A percentile compares a stretch with the other conserved stretches of the same genome.
phyloP scores from a whole-genome alignment of 2,329 filamentous ascomycete genomes.

The Gaeumannomyces sp. region DNA sequence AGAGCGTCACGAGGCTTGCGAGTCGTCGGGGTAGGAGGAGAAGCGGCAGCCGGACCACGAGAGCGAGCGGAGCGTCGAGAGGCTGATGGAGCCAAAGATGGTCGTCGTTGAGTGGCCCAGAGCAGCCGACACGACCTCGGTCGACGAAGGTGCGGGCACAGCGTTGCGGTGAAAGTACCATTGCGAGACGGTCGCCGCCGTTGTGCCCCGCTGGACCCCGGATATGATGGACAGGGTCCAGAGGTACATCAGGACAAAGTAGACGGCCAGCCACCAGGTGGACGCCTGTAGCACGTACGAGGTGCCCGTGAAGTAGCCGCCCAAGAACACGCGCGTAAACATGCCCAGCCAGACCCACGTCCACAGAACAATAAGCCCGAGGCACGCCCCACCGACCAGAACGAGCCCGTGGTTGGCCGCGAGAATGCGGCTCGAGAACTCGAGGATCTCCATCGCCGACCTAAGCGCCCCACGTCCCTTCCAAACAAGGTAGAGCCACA shows the following conservation, averaged over 20 bases:
- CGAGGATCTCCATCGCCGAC: conserved; percentile 80
- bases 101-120: conserved; percentile 76
- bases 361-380: conserved; percentile 74
- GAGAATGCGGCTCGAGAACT: conserved; percentile 86
- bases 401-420: conserved; percentile 78
- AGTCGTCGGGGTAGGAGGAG: conserved; percentile 72
- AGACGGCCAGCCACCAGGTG: conserved; percentile 92
- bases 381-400: conserved; percentile 71
- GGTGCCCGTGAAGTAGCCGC: conserved; percentile 64
- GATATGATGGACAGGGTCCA: conserved; percentile 88
- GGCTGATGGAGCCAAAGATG: conserved; percentile 85
- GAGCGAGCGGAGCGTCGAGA: conserved; percentile 75
- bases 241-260: conserved; percentile 89
- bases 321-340: conserved; percentile 92
- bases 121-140: conserved; percentile 76
- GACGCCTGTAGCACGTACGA: conserved; percentile 79
- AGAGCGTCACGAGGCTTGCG: conserved; percentile 55
- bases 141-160: conserved; percentile 68
- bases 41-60: conserved; percentile 78
- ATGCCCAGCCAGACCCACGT: conserved; percentile 96
- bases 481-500: conserved; percentile 81
- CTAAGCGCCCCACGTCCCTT: conserved; percentile 74
- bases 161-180: conserved; percentile 98
- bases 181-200: conserved; percentile 90
- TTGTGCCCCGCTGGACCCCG: conserved; percentile 83